Percentiles rank a stretch among this genome's conserved stretches.
phyloP scores from a whole-genome alignment of 345 rosid species.

The Acer negundo region DNA sequence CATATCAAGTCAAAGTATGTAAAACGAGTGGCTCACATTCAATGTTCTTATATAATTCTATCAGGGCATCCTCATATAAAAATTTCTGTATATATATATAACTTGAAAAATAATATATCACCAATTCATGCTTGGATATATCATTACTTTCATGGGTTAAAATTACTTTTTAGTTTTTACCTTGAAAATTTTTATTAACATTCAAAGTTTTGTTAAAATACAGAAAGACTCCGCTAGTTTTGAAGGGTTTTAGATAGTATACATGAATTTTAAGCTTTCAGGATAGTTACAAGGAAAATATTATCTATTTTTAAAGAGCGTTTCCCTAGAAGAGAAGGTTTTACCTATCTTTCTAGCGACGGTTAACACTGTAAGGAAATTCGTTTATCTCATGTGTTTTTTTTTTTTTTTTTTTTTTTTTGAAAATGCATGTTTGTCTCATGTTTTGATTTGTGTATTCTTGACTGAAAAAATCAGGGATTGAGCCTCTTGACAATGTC shows the following conservation, averaged over 20 bases:
- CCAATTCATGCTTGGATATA: background rate
- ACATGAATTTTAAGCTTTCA: background rate
- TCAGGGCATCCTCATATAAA: no score
- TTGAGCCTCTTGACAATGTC: conserved; percentile 46
- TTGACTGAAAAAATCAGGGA: conserved; percentile 33
- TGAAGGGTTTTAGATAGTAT: background rate
- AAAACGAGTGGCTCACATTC: no score
- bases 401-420: no score
- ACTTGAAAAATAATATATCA: no score
- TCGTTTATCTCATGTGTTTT: background rate
- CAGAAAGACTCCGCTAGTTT: background rate
- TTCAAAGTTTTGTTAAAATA: background rate
- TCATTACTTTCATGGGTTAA: background rate
- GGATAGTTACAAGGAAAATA: no score
- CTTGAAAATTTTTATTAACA: no score
- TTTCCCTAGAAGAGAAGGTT: no score
- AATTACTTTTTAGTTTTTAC: background rate
- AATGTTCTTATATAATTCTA: no score
- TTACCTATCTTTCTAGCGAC: no score
- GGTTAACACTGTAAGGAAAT: background rate
- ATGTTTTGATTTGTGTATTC: background rate
- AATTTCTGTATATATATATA: no score
- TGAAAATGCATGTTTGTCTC: background rate
- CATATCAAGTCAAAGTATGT: no score
- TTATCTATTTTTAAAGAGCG: no score